phyloP scores from a whole-genome alignment of 2,329 filamentous ascomycete genomes.

The Microdochium bolleyi region DNA sequence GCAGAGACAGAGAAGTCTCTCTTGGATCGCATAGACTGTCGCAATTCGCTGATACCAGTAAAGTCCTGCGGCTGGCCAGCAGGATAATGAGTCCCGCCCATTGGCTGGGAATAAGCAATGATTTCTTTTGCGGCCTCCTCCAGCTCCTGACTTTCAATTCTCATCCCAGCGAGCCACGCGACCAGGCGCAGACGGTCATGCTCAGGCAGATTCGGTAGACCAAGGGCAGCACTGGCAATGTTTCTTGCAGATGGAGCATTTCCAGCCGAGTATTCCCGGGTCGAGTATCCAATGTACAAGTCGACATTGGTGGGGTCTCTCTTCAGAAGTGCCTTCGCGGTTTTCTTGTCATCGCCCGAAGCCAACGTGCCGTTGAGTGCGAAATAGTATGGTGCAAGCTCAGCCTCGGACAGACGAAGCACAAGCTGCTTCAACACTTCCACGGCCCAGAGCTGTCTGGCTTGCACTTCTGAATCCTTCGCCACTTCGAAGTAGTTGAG shows the following conservation, averaged over 20 bases:
- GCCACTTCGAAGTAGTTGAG: constrained; percentile 30
- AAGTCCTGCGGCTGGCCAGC: not conserved
- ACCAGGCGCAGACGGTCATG: constrained; percentile 34
- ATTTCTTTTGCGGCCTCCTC: constrained; percentile 1
- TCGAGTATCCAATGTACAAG: constrained; percentile 73
- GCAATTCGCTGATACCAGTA: constrained; percentile 34
- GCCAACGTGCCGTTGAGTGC: constrained; percentile 56
- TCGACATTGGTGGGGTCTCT: constrained; percentile 51
- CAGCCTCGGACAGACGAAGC: constrained; percentile 31
- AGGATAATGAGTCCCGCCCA: not conserved
- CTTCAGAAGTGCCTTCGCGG: constrained; percentile 68
- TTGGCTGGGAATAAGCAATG: not conserved
- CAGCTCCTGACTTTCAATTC: constrained; percentile 37
- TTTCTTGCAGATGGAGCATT: constrained; percentile 51
- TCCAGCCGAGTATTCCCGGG: constrained; percentile 56
- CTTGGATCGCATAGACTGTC: constrained; percentile 41
- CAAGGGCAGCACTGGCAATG: constrained; percentile 59
- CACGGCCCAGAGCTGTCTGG: constrained; percentile 37
- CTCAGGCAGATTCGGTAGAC: constrained; percentile 12
- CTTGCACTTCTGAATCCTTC: constrained; percentile 15
- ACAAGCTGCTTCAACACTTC: constrained; percentile 52
- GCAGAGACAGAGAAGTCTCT: constrained; percentile 49
- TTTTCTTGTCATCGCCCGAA: constrained; percentile 51
- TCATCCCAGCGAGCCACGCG: constrained; percentile 60
- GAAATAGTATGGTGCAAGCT: constrained; percentile 61